Conservation (phyloP, 2,329 filamentous ascomycete species). For the Colletotrichum godetiae region DNA sequence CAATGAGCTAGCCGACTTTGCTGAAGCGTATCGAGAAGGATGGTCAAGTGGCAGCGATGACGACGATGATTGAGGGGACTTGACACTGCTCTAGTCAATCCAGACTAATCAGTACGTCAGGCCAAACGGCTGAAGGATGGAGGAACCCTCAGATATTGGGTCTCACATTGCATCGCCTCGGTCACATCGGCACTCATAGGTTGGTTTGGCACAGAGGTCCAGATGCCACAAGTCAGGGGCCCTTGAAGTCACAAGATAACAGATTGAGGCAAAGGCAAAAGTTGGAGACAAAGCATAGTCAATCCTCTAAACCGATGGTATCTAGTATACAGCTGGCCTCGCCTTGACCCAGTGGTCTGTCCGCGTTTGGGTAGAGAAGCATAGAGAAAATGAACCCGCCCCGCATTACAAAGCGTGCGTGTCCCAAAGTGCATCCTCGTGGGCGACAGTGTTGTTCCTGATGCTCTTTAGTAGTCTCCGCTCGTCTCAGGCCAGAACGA, state of each 20-base stretch:
- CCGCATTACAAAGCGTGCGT: slow-evolving; percentile 12
- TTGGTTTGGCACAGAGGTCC: too few species aligned
- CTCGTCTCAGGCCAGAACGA: slow-evolving; percentile 16
- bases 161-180: not conserved
- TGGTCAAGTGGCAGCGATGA: slow-evolving; percentile 84
- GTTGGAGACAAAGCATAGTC: not conserved
- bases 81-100: too few species aligned
- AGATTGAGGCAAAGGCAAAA: not conserved
- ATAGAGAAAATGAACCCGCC: slow-evolving; percentile 8
- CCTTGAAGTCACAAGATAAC: not conserved
- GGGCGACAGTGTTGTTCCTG: slow-evolving; percentile 18
- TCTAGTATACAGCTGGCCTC: slow-evolving; percentile 19
- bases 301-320: slow-evolving; percentile 13
- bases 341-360: not conserved
- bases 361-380: not conserved
- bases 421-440: not conserved
- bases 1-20: slow-evolving; percentile 84
- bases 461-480: slow-evolving; percentile 32
- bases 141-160: not conserved
- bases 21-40: slow-evolving; percentile 89
- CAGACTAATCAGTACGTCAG: not conserved
- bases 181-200: not conserved
- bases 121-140: not conserved
- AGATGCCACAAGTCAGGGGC: too few species aligned
- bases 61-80: slow-evolving; percentile 63